Percentiles rank a stretch among this genome's conserved stretches.
Evolutionary conservation across 495 filamentous ascomycete genomes (phyloP).

Genomic region (Talaromyces proteolyticus): DNA sequence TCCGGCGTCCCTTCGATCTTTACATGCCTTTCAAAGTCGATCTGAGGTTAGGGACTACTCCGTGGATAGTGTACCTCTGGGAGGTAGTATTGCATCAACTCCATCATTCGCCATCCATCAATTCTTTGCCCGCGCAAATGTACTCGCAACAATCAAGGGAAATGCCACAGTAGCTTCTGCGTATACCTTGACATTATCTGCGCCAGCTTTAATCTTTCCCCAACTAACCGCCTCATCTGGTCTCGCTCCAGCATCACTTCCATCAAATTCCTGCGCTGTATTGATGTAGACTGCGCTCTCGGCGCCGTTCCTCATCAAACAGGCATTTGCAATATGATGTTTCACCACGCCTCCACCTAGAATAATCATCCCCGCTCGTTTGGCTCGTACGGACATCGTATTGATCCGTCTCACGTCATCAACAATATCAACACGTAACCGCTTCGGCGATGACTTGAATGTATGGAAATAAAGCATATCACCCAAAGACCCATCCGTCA

Average conservation of each 20-base stretch:
- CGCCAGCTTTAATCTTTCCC: slow-evolving; percentile 93
- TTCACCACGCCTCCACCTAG: slow-evolving; percentile 90
- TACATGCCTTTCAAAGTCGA: too few relatives aligned
- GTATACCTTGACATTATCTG: slow-evolving; percentile 86
- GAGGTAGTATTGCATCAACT: too few relatives aligned
- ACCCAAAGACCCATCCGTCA: slow-evolving; percentile 90
- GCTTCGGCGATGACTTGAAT: slow-evolving; percentile 72
- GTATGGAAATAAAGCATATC: slow-evolving; percentile 99
- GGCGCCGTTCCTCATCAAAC: slow-evolving; percentile 92
- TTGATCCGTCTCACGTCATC: slow-evolving; percentile 88
- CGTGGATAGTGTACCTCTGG: too few relatives aligned
- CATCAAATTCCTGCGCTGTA: slow-evolving; percentile 94
- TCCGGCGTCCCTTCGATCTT: too few relatives aligned
- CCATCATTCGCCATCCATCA: too few relatives aligned
- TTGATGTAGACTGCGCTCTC: slow-evolving; percentile 97
- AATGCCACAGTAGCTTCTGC: slow-evolving; percentile 89
- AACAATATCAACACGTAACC: slow-evolving; percentile 80
- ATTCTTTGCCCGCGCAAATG: slow-evolving; percentile 70
- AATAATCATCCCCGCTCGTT: slow-evolving; percentile 86
- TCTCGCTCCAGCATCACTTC: slow-evolving; percentile 89
- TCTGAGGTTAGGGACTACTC: too few relatives aligned
- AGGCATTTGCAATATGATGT: slow-evolving; percentile 96
- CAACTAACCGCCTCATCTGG: slow-evolving; percentile 97
- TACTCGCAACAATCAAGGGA: slow-evolving; percentile 90
- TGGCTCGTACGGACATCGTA: slow-evolving; percentile 76